These are phyloP conservation scores for Wickerhamiella sorbophila DNA, from an alignment of 805 yeast species.

Conservation along the genomic window DNA sequence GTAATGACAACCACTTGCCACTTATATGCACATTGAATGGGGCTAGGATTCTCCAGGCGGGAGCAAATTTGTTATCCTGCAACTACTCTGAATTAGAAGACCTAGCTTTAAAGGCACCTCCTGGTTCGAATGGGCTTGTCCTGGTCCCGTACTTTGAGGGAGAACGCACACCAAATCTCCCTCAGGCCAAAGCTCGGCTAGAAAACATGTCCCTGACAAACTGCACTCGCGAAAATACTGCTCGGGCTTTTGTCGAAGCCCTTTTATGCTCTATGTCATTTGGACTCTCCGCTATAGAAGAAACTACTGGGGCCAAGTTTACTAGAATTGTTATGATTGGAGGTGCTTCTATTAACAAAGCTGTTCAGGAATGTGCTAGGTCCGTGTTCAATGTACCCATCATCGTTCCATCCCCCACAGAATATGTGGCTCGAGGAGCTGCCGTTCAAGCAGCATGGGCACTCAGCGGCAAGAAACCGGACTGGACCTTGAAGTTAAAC, in stretches of 20 bases:
- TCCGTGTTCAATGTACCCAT: constrained; percentile 12
- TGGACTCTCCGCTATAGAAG: constrained; percentile 12
- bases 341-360: constrained; percentile 17
- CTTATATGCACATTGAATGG: constrained; percentile 19
- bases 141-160: constrained; percentile 19
- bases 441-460: constrained; percentile 20
- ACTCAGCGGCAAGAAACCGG: constrained; percentile 11
- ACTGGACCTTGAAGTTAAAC: constrained; percentile 7
- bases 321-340: constrained; percentile 16
- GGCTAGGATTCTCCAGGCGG: constrained; percentile 16
- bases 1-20: constrained; percentile 15
- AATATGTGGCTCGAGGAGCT: constrained; percentile 20
- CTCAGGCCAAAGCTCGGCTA: constrained; percentile 15
- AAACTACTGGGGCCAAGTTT: constrained; percentile 1
- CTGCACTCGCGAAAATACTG: constrained; percentile 11
- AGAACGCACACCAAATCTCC: constrained; percentile 21
- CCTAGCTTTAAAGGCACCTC: constrained; percentile 12
- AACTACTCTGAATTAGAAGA: constrained; percentile 12
- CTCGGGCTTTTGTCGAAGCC: constrained; percentile 18
- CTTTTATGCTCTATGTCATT: constrained; percentile 18
- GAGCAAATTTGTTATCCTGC: constrained; percentile 5
- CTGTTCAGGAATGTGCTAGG: constrained; percentile 16
- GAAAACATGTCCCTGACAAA: constrained; percentile 16
- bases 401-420: constrained; percentile 14
- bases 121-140: constrained; percentile 15